Base-by-base conservation (phyloP, 1,284 basidiomycete genomes). In the Malassezia equina region DNA sequence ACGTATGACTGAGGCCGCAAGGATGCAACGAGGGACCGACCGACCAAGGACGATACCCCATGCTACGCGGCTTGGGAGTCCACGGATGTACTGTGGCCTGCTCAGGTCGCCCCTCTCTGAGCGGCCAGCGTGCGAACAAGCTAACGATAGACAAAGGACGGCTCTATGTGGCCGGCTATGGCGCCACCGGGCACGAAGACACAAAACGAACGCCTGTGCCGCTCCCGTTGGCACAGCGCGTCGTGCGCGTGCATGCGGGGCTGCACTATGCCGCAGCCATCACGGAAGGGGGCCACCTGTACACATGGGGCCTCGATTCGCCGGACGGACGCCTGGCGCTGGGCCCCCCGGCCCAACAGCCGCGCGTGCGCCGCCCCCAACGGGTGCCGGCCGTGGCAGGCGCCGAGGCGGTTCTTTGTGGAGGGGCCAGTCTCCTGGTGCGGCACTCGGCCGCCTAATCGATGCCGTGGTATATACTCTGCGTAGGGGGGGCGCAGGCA, bases 401-500 rank as follows among this genome's bases (percentile, higher is more conserved):
- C 11, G 47, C 48, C 1, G 15, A 7, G 17, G 32, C 31, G 9
- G 29, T 55, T 2, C 41, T 42, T 8, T 48, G 36, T 23, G 31
- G 28, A 21, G 45, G 53, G n/a, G 47, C 43, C 6, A 29, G 47
- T 17, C 21, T 55, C 13, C 36, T 55, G 23, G 53, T 50, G 13
- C 47, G 47, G 17, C 6, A 13, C 19, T 8, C 31, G 12, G 32
- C 19, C 50, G 42, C 19, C 34, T 23, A 25, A 39, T 31, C 43
- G 21, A 45, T n/a, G 29, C 49, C 44, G n/a, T 57, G 55, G 55
- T 57, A 57, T 57, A 57, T 57, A 52, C 64, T 66, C 48, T 68
- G 61, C 12, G 55, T 62, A 13, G 66, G 64, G 17, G 66, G 62
- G 45, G 55, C 52, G 53, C 61, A 64, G 3, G 66, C 64, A 29